These are phyloP conservation scores for Candida sojae DNA, from an alignment of 1,139 yeast species.

Conservation along the genomic window DNA sequence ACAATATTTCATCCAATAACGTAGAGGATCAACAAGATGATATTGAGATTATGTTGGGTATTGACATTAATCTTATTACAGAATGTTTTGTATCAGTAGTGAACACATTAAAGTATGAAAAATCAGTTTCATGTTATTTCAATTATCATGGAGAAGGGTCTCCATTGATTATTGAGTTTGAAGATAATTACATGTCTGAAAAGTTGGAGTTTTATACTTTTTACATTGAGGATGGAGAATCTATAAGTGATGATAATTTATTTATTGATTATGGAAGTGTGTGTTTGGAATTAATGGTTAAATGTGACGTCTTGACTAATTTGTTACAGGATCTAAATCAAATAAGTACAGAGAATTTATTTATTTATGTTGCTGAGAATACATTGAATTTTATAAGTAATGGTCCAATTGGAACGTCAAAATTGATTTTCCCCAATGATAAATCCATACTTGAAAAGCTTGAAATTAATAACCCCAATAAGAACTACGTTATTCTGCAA, in stretches of 20 bases:
- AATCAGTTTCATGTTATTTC: constrained; percentile 32
- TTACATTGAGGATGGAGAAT: constrained; percentile 37
- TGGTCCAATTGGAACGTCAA: constrained; percentile 70
- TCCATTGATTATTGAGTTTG: constrained; percentile 71
- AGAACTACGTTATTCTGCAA: constrained; percentile 31
- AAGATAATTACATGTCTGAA: constrained; percentile 69
- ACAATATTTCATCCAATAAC: constrained; percentile 20
- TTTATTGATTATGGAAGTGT: constrained; percentile 51
- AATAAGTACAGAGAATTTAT: constrained; percentile 60
- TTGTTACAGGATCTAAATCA: constrained; percentile 69
- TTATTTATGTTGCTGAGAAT: constrained; percentile 32
- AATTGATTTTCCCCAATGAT: constrained; percentile 67
- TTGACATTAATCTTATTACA: constrained; percentile 37
- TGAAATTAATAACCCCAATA: constrained; percentile 20
- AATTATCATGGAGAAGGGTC: constrained; percentile 56
- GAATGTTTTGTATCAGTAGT: constrained; percentile 35
- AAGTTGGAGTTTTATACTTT: constrained; percentile 69
- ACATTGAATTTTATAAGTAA: constrained; percentile 59
- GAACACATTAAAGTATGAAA: constrained; percentile 16
- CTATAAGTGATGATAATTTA: constrained; percentile 28
- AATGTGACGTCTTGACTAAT: constrained; percentile 64
- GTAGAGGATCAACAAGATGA: constrained; percentile 13
- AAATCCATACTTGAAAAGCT: constrained; percentile 57
- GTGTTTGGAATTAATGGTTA: constrained; percentile 64
- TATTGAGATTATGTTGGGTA: constrained; percentile 33